Base-by-base conservation (phyloP, 116 monocot species). In the Zostera marina region DNA sequence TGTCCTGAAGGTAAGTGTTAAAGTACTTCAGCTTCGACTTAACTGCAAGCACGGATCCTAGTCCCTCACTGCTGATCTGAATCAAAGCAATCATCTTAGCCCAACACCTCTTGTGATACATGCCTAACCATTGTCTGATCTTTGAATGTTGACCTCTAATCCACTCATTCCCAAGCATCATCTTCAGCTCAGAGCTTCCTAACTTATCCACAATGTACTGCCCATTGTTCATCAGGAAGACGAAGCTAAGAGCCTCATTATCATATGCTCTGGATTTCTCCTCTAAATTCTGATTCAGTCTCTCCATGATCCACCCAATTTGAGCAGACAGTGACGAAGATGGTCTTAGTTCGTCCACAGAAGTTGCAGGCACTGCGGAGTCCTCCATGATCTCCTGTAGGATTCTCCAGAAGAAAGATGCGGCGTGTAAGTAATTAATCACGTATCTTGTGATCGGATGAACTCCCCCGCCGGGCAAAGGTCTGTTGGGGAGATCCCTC, bases 141-240 rank as follows among this genome's bases (percentile, higher is more conserved):
- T 68, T 70, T 47, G 66, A 60, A 41, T 22, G 44, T 79, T 88
- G 76, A 55, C 81, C 64, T 43, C 83, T 58, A 3, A 77, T 53
- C 94, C 94, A 94, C 8, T 88, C 84, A 42, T 88, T 88, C n/a
- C 88, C 94, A 12, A 94, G 75, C 22, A 94, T 49, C 17, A 60
- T 17, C 21, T 59, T 74, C 32, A 94, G 68, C 68, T 94, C 94
- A 22, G 75, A 76, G 55, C 75, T 73, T 48, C 64, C 72, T 12
- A 70, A 79, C 52, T 70, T 70, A 38, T 63, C 20, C 4, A 62
- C 44, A 10, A 63, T 62, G 63, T 70, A 70, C 54, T 44, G 53
- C 40, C 63, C 63, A 13, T 70, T 70, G 56, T 70, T 70, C 54
- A 63, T 26, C 70, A 70, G 47, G 46, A 70, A 70, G 22, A 70